Evolutionary conservation across 352 stramenopile species (phyloP).

Genomic region (Globisporangium paddicum): DNA sequence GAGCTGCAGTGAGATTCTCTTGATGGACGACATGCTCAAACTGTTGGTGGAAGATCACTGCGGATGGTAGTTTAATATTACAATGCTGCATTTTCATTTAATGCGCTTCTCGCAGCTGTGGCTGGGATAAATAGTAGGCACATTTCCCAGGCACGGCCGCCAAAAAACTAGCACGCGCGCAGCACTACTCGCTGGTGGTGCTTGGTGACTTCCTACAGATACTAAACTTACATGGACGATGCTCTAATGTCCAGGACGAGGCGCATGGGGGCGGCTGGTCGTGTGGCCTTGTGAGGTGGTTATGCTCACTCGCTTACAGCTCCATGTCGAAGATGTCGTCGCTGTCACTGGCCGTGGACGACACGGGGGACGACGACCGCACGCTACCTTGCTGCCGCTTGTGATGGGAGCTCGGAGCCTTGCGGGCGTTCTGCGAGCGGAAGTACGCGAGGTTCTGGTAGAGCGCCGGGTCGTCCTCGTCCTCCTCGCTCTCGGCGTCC

Average conservation of each 20-base stretch:
- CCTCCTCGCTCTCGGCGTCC: conserved; percentile 25
- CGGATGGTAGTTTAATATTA: conserved; percentile 4
- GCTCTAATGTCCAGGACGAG: background rate
- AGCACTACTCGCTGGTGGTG: background rate
- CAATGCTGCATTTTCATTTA: background rate
- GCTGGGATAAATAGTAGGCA: conserved; percentile 11
- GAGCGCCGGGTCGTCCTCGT: conserved; percentile 59
- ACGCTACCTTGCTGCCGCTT: conserved; percentile 1
- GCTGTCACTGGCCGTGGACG: background rate
- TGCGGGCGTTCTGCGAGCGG: conserved; percentile 36
- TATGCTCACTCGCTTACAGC: conserved; percentile 22
- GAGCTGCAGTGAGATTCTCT: no score
- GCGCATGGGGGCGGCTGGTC: background rate
- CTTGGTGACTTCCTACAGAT: background rate
- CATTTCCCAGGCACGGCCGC: conserved; percentile 8
- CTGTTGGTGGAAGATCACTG: no score
- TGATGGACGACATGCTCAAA: no score
- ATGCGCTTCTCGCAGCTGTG: background rate
- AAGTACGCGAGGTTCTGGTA: conserved; percentile 72
- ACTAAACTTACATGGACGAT: background rate
- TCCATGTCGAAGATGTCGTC: conserved; percentile 75
- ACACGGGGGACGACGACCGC: conserved; percentile 5
- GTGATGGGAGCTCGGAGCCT: background rate
- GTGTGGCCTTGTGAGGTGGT: background rate
- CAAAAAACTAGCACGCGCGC: conserved; percentile 6